These are phyloP conservation scores for Prunella vulgaris DNA, from an alignment of 257 asterid genomes.

Conservation along the genomic window DNA sequence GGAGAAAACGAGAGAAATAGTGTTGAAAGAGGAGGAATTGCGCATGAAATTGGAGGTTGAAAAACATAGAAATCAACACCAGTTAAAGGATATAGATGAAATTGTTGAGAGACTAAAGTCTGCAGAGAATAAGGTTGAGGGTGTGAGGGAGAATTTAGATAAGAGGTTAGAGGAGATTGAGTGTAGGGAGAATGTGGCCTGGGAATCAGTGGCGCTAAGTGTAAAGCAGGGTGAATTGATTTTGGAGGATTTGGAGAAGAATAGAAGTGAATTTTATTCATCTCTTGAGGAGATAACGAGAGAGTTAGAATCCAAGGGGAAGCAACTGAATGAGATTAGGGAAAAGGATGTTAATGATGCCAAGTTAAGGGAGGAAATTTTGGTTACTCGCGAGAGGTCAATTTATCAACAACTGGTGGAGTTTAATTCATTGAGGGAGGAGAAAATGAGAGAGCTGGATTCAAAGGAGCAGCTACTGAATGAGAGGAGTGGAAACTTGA, in stretches of 20 bases:
- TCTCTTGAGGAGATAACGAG: constrained; percentile 22
- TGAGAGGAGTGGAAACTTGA: constrained; percentile 18
- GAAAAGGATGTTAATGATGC: constrained; percentile 16
- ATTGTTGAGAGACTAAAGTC: constrained; percentile 16
- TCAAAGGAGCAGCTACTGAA: constrained; percentile 21
- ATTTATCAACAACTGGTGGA: constrained; percentile 11
- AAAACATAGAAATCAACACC: neutral
- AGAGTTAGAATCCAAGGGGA: constrained; percentile 23
- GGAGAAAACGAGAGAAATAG: constrained; percentile 19
- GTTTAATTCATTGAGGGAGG: constrained; percentile 19
- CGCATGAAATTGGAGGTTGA: constrained; percentile 3
- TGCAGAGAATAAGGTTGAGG: constrained; percentile 27
- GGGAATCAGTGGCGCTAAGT: neutral
- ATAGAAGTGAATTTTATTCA: constrained; percentile 10
- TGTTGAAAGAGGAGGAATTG: constrained; percentile 19
- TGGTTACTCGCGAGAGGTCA: neutral
- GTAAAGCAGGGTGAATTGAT: constrained; percentile 20
- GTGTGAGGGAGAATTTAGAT: constrained; percentile 10
- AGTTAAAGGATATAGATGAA: neutral
- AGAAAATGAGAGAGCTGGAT: constrained; percentile 18
- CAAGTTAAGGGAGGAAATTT: constrained; percentile 11
- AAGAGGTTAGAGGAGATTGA: constrained; percentile 22
- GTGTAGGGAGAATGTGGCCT: constrained; percentile 12
- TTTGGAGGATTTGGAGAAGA: constrained; percentile 31
- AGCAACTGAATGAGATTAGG: constrained; percentile 14